Conservation (phyloP, 2,329 filamentous ascomycete genomes). For the Nothophaeocryptopus gaeumannii region DNA sequence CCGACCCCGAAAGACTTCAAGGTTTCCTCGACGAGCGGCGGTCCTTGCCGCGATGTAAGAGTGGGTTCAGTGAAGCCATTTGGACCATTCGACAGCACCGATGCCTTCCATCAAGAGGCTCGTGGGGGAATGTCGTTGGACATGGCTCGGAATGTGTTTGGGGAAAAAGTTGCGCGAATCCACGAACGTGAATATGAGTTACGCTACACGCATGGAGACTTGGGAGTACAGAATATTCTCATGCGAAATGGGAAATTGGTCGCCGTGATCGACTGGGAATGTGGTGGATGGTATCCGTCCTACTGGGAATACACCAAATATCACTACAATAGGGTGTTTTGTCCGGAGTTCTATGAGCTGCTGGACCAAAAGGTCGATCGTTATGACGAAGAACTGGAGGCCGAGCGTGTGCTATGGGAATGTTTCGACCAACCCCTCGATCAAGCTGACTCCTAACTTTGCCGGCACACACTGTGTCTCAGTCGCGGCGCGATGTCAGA, state of each 20-base stretch:
- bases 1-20: neutral
- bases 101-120: slow-evolving; percentile 4
- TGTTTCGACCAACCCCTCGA: slow-evolving; percentile 9
- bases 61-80: slow-evolving; percentile 6
- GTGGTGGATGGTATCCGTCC: slow-evolving; percentile 16
- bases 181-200: slow-evolving; percentile 3
- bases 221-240: slow-evolving; percentile 21
- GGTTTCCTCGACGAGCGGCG: slow-evolving; percentile 7
- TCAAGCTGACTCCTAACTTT: neutral
- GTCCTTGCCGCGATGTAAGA: slow-evolving; percentile 11
- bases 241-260: slow-evolving; percentile 15
- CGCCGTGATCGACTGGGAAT: slow-evolving; percentile 22
- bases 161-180: slow-evolving; percentile 1
- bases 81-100: slow-evolving; percentile 11
- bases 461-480: no score
- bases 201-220: slow-evolving; percentile 20
- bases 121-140: slow-evolving; percentile 4
- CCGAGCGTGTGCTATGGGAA: slow-evolving; percentile 13
- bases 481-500: no score
- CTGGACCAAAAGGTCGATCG: slow-evolving; percentile 4
- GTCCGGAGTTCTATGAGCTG: slow-evolving; percentile 16
- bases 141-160: neutral
- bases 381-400: slow-evolving; percentile 16
- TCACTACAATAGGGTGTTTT: slow-evolving; percentile 7
- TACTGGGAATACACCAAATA: slow-evolving; percentile 17